Conservation (phyloP, 1,139 yeast genomes). For the Taphrina communis region DNA sequence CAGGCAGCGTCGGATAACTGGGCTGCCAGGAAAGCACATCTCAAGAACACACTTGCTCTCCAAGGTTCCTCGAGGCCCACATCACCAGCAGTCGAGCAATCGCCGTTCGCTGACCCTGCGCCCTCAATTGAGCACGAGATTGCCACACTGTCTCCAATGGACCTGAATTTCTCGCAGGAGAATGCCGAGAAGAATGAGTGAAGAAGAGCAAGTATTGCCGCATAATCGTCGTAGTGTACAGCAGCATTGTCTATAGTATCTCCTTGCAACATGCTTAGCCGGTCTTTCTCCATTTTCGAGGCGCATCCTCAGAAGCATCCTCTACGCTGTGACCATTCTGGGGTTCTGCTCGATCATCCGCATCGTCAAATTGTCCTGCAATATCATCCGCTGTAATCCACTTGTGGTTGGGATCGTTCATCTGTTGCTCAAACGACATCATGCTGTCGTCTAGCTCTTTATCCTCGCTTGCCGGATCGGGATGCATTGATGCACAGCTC, state of each 20-base stretch:
- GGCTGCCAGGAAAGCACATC: slow-evolving; percentile 37
- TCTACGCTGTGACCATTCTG: slow-evolving; percentile 2
- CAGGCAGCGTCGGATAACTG: slow-evolving; percentile 32
- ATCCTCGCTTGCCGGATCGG: slow-evolving; percentile 6
- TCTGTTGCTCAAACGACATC: slow-evolving; percentile 1
- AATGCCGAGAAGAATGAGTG: not conserved
- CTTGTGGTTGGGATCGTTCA: slow-evolving; percentile 15
- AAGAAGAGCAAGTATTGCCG: not conserved
- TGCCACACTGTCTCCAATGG: slow-evolving; percentile 34
- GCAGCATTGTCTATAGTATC: slow-evolving; percentile 1
- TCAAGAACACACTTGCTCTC: slow-evolving; percentile 36
- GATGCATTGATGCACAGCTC: slow-evolving; percentile 25
- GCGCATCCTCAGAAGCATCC: not conserved
- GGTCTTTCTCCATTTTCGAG: slow-evolving; percentile 26
- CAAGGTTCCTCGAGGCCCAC: slow-evolving; percentile 22
- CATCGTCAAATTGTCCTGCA: slow-evolving; percentile 29
- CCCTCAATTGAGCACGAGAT: slow-evolving; percentile 11
- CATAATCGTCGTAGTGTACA: slow-evolving; percentile 14
- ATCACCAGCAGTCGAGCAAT: slow-evolving; percentile 25
- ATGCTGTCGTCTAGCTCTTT: slow-evolving; percentile 10
- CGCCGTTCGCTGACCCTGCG: slow-evolving; percentile 32
- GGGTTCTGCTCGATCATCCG: not conserved
- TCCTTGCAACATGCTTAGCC: slow-evolving; percentile 1
- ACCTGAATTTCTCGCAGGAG: slow-evolving; percentile 8
- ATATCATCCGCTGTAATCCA: slow-evolving; percentile 35